phyloP scores from a whole-genome alignment of 805 yeast species.

The Metschnikowia hibisci region DNA sequence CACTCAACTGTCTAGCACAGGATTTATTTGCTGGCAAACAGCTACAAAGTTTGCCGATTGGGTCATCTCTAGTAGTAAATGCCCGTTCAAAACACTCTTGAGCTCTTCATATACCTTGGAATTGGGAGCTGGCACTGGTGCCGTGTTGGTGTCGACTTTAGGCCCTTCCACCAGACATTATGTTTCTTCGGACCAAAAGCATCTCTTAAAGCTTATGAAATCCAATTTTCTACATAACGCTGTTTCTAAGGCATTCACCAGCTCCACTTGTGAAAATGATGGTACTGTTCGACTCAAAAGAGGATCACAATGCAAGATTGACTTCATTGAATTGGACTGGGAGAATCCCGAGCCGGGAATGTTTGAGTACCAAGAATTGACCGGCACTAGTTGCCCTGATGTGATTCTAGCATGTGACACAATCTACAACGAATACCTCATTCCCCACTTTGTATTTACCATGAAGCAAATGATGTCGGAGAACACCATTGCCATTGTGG shows the following conservation, averaged over 20 bases:
- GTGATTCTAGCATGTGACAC: slow-evolving; percentile 61
- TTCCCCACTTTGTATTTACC: slow-evolving; percentile 47
- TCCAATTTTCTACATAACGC: slow-evolving; percentile 44
- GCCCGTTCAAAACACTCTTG: slow-evolving; percentile 24
- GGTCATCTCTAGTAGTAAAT: slow-evolving; percentile 33
- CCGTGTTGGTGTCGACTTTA: slow-evolving; percentile 41
- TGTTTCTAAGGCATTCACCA: slow-evolving; percentile 9
- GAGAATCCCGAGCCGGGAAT: slow-evolving; percentile 42
- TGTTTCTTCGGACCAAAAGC: slow-evolving; percentile 58
- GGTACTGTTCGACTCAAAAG: not conserved
- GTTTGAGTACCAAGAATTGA: slow-evolving; percentile 11
- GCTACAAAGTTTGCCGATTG: slow-evolving; percentile 50
- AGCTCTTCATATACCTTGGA: slow-evolving; percentile 41
- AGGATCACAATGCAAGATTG: slow-evolving; percentile 25
- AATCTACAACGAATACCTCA: slow-evolving; percentile 58
- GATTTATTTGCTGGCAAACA: slow-evolving; percentile 60
- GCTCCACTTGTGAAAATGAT: slow-evolving; percentile 8
- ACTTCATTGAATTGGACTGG: slow-evolving; percentile 60
- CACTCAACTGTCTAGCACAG: slow-evolving; percentile 47
- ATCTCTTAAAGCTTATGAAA: slow-evolving; percentile 46
- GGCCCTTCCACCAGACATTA: slow-evolving; percentile 33
- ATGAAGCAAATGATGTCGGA: slow-evolving; percentile 32
- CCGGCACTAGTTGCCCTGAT: slow-evolving; percentile 31
- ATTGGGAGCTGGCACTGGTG: slow-evolving; percentile 61
- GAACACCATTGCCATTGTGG: slow-evolving; percentile 34